Percentiles rank a stretch among this genome's conserved stretches.
Evolutionary conservation across 768 basidiomycete genomes (phyloP).

Genomic region (Mycena capillaripes): DNA sequence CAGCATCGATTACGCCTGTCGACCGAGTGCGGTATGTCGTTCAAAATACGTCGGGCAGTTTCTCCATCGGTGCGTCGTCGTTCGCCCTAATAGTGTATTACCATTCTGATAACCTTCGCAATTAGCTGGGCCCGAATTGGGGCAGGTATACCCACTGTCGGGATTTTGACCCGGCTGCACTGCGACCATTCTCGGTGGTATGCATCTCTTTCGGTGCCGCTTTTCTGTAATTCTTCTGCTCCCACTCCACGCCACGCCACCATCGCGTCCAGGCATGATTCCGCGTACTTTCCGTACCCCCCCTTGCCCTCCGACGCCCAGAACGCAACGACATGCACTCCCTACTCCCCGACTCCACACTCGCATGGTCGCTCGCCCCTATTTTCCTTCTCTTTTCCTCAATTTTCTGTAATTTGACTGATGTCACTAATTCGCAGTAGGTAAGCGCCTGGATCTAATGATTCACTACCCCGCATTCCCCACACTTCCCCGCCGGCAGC

Average conservation of each 20-base stretch:
- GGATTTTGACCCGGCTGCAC: not conserved
- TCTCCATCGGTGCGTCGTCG: slow-evolving; percentile 7
- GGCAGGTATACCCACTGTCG: not conserved
- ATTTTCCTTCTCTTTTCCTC: not conserved
- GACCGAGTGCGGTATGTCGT: slow-evolving; percentile 4
- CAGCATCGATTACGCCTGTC: slow-evolving; percentile 22
- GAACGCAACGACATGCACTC: not conserved
- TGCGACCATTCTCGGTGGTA: not conserved
- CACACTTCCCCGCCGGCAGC: slow-evolving; percentile 19
- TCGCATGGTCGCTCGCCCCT: not conserved
- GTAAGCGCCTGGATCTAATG: not conserved
- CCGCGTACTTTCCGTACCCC: not conserved
- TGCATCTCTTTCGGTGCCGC: slow-evolving; percentile 6
- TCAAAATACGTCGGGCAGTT: not conserved
- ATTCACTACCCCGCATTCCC: slow-evolving; percentile 23
- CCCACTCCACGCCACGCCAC: slow-evolving; percentile 7
- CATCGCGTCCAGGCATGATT: not conserved
- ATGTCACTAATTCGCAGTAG: not conserved
- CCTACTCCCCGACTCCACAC: not conserved
- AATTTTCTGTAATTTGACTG: not conserved
- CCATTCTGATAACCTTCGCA: not conserved
- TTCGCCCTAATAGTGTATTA: not conserved
- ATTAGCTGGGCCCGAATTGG: not conserved
- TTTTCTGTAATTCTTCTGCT: not conserved
- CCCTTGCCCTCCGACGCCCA: not conserved